A percentile compares a stretch with the other conserved stretches of the same genome.
Conservation (phyloP, 257 asterid genomes). For the Capsicum pubescens region DNA sequence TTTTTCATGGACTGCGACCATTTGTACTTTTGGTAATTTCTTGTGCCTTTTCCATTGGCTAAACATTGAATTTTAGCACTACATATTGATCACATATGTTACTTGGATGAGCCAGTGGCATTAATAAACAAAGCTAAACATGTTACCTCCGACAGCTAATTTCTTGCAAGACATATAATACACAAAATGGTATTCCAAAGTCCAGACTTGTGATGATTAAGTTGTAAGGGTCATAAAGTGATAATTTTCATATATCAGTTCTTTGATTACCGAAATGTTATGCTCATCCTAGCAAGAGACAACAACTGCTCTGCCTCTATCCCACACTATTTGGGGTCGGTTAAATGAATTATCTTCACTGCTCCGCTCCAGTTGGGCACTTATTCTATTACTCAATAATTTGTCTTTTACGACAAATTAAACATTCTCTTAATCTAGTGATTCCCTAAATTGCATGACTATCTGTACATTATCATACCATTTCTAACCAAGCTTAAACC, state of each 20-base stretch:
- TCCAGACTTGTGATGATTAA: slow-evolving; percentile 2
- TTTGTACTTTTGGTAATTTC: background rate
- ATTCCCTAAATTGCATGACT: background rate
- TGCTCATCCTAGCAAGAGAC: background rate
- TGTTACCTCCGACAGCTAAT: background rate
- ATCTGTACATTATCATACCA: background rate
- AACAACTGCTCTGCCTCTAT: background rate
- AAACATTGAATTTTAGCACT: background rate
- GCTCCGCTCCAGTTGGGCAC: background rate
- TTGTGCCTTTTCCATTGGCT: slow-evolving; percentile 8
- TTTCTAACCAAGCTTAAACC: background rate
- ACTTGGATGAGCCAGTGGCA: background rate
- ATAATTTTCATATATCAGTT: background rate
- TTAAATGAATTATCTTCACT: background rate
- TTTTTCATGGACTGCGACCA: background rate
- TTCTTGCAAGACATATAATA: background rate
- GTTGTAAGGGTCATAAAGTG: background rate
- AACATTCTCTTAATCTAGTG: background rate
- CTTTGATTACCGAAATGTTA: background rate
- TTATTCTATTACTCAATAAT: background rate
- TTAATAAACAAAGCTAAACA: background rate
- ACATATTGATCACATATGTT: background rate
- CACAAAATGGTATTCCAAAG: background rate
- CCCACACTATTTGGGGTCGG: background rate
- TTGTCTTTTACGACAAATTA: background rate